Base-by-base conservation (phyloP, 495 filamentous ascomycete genomes). In the Aspergillus coremiiformis region DNA sequence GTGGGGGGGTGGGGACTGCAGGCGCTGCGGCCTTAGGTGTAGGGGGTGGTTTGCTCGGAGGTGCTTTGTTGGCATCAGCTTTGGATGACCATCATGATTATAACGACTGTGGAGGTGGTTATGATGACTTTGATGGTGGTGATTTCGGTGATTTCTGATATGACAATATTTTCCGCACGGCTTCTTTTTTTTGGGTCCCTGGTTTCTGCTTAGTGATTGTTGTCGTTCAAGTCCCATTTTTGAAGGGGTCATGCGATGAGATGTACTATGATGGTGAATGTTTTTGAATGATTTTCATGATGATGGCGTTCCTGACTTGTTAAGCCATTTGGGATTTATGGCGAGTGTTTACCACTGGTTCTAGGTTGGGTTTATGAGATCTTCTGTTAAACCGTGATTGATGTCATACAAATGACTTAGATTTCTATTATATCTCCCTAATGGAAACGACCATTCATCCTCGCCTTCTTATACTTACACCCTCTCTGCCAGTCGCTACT, bases 1-100 rank as follows among this genome's bases (percentile, higher is more conserved):
- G 58, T 27, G 76, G 74, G 37, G 83, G 84, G 0, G 75, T 89
- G 73, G 87, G 85, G 19, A 72, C 72, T 39, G 80, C 73, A 1
- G 86, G 86, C 41, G 86, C 79, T 22, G 86, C 84, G 8, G 89
- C 87, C 15, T 66, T 92, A 53, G 89, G 89, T 65, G 61, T 88
- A 8, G 89, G 87, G 42, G 89, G 83, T 49, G 89, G 89, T 48
- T 54, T 94, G 59, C 35, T 91, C 3, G 88, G 87, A 53, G 88
- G 87, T 10, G 69, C 74, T 56, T 43, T 91, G 62, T 61, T 94
- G 35, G 84, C 76, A 3, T 77, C 86, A 60, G 83, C 80, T 9
- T 70, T 89, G 41, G 63, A 82, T 39, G 83, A 84, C 52, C 67
- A 78, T 21, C 72, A 70, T 39, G 79, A 81, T 58, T 54, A 65